Evolutionary conservation across 1,284 basidiomycete genomes (phyloP), one percentile per base, ranked within the genome.

Genomic region (Boletus austroedulis): DNA sequence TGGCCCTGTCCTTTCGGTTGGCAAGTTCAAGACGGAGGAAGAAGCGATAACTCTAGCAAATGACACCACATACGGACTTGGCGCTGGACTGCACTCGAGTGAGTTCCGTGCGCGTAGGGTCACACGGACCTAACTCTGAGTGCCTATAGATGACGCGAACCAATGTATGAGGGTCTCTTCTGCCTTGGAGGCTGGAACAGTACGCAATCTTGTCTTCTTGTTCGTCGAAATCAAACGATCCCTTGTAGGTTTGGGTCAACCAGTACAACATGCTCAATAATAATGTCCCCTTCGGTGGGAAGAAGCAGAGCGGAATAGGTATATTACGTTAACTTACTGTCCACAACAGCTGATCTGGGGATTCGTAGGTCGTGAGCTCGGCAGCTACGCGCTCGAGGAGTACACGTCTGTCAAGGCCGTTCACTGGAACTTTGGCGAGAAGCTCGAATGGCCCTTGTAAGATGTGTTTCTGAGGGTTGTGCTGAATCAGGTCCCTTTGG

Each of bases 271-370:
- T 90, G 9, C 71, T 94, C 50, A 82, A 83, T 69, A 90, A 90
- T 72, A 91, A 92, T 58, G 90, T 92, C 40, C 94, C 95, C 1
- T 97, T 97, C 66, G 95, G 95, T 26, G 95, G 95, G 17, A 95
- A 93, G 80, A 95, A 95, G 76, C 87, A 86, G 68, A 85, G 82
- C 58, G 89, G 89, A 21, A 82, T 87, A 57, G 89, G 88, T 80
- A 57, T 38, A 65, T 52, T 8, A 8, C 45, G 8, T 12, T 47
- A 17, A 28, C 12, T 38, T n/a, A 56, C 49, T 75, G 54, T 76
- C 75, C 54, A 76, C 12, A 54, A 58, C n/a, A 21, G 53, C 51
- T 41, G 24, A 48, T 46, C 55, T 61, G 47, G 67, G 36, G 5
- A 23, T 47, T 60, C 21, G 38, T 69, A 90, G 88, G 89, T 36